Conservation (phyloP, 305 asterid species). For the Petunia hybrid region DNA sequence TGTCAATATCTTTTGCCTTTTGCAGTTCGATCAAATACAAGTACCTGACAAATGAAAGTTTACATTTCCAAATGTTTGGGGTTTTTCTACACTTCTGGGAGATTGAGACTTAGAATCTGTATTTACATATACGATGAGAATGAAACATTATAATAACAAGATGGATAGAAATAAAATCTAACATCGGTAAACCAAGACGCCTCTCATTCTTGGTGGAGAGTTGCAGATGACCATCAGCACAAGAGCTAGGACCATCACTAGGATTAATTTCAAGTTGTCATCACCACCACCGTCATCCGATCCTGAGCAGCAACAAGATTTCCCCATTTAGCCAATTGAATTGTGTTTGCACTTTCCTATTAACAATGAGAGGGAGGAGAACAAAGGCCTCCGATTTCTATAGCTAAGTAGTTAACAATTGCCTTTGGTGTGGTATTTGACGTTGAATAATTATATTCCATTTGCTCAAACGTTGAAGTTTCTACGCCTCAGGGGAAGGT, state of each 20-base stretch:
- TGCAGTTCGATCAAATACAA: not conserved
- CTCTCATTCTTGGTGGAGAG: constrained; percentile 41
- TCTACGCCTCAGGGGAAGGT: not conserved
- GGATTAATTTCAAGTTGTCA: constrained; percentile 29
- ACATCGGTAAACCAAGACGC: constrained; percentile 35
- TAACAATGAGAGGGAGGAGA: not conserved
- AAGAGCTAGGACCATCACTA: constrained; percentile 43
- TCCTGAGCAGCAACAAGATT: constrained; percentile 40
- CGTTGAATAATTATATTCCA: constrained; percentile 16
- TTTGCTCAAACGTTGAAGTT: constrained; percentile 24
- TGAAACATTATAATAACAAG: not conserved
- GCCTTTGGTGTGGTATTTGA: not conserved
- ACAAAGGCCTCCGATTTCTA: not conserved
- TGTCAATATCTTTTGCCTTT: not conserved
- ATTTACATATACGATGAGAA: not conserved
- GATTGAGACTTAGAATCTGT: not conserved
- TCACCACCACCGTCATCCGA: constrained; percentile 41
- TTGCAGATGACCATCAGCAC: constrained; percentile 40
- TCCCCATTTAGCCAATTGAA: constrained; percentile 40
- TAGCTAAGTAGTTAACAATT: not conserved
- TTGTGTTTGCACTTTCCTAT: not conserved
- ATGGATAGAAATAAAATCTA: constrained; percentile 1
- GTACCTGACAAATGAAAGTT: not conserved
- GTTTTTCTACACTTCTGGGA: not conserved
- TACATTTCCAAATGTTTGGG: not conserved